Percentiles rank a stretch among this genome's conserved stretches.
These are phyloP conservation scores for Jamesozyma rosinii DNA, from an alignment of 805 yeast genomes.

Conservation along the genomic window DNA sequence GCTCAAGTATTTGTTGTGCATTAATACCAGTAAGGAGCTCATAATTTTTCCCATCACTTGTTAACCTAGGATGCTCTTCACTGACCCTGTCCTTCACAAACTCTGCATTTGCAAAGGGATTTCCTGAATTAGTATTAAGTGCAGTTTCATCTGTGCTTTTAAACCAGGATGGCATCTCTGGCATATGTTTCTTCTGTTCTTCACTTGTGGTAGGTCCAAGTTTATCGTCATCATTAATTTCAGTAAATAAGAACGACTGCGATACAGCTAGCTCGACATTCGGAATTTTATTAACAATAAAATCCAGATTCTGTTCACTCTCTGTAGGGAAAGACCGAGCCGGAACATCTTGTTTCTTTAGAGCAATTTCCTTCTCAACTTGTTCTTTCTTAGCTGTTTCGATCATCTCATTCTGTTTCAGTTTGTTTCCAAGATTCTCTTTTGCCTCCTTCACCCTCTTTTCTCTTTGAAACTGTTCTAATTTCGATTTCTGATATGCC, in stretches of 20 bases:
- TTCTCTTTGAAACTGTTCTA: conserved; percentile 5
- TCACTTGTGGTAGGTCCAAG: conserved; percentile 3
- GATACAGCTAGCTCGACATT: conserved; percentile 1
- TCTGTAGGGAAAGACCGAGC: conserved; percentile 5
- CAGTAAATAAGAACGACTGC: conserved; percentile 16
- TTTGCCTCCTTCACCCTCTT: background rate
- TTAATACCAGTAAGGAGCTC: conserved; percentile 15
- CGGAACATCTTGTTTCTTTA: background rate
- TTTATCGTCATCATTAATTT: conserved; percentile 1
- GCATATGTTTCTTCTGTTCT: conserved; percentile 3
- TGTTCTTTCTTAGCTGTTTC: background rate
- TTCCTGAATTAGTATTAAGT: conserved; percentile 4
- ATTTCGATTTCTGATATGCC: conserved; percentile 25
- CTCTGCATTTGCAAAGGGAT: conserved; percentile 14
- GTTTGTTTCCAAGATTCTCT: conserved; percentile 34
- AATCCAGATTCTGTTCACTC: conserved; percentile 19
- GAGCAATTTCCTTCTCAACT: background rate
- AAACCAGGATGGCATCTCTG: conserved; percentile 30
- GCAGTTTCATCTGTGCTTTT: background rate
- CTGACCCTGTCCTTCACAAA: conserved; percentile 16
- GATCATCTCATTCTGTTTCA: conserved; percentile 18
- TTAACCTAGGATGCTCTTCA: background rate
- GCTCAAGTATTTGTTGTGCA: conserved; percentile 10
- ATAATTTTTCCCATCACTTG: conserved; percentile 8
- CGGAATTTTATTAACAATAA: conserved; percentile 17